A percentile compares a stretch with the other conserved stretches of the same genome.
Conservation (phyloP, 2,329 filamentous ascomycete genomes). For the Lachnellula willkommii region DNA sequence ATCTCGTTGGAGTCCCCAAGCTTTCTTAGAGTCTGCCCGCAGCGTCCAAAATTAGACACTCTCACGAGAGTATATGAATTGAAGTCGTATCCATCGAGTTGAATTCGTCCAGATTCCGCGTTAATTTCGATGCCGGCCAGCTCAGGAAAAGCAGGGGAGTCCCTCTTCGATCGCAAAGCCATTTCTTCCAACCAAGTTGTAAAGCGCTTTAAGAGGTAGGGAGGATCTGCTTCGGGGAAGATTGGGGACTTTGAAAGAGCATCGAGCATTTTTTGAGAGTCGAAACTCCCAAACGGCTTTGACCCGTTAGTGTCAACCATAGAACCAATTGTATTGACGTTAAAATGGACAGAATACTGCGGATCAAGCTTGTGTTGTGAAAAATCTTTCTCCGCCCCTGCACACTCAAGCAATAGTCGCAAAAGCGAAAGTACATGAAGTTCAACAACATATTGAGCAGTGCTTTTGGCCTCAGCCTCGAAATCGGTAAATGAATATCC, state of each 20-base stretch:
- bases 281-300: constrained; percentile 5
- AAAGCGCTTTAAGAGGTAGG: neutral
- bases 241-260: constrained; percentile 10
- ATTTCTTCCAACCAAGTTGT: neutral
- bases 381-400: neutral
- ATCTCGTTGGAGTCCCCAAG: constrained; percentile 3
- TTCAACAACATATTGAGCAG: neutral
- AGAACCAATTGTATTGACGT: constrained; percentile 8
- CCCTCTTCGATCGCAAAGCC: neutral
- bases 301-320: constrained; percentile 1
- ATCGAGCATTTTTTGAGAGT: constrained; percentile 8
- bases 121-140: neutral
- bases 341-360: constrained; percentile 1
- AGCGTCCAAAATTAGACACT: constrained; percentile 6
- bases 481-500: neutral
- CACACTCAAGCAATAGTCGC: constrained; percentile 1
- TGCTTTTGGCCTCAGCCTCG: neutral
- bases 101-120: neutral
- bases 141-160: neutral
- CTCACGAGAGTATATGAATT: constrained; percentile 6
- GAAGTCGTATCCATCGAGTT: constrained; percentile 3
- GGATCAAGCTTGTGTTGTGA: constrained; percentile 4
- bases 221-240: constrained; percentile 3
- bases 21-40: neutral
- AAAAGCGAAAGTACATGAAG: constrained; percentile 5